phyloP scores from a whole-genome alignment of 2,329 filamentous ascomycete genomes.

The Xylogone sp. region DNA sequence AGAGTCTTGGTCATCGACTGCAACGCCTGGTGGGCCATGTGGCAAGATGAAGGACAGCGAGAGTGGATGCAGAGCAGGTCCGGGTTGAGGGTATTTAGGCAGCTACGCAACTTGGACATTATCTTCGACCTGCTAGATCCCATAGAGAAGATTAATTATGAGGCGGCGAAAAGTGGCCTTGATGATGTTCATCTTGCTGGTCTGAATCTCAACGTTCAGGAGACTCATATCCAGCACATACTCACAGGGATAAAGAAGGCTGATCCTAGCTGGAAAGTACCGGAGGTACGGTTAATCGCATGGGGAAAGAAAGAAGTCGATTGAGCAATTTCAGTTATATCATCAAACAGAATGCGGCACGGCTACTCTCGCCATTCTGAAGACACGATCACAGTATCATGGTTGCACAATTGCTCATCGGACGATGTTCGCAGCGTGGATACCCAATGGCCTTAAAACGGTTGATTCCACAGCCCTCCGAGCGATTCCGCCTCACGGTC shows the following conservation, averaged over 20 bases:
- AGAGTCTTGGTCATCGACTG: neutral
- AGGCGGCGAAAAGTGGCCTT: neutral
- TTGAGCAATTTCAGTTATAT: too few species aligned
- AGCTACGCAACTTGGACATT: conserved; percentile 1
- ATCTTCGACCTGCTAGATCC: conserved; percentile 1
- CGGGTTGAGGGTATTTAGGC: neutral
- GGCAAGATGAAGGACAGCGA: neutral
- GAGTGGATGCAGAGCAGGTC: neutral
- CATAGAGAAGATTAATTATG: neutral
- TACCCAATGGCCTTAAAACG: too few species aligned
- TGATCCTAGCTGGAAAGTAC: neutral
- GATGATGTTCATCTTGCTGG: neutral
- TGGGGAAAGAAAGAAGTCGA: neutral
- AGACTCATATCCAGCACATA: neutral
- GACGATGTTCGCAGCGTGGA: too few species aligned
- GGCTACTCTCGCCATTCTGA: too few species aligned
- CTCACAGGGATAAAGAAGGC: neutral
- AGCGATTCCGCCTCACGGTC: too few species aligned
- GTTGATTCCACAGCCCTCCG: too few species aligned
- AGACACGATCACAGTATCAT: too few species aligned
- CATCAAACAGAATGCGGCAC: too few species aligned
- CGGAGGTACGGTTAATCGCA: neutral
- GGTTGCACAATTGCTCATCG: too few species aligned
- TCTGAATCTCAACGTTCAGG: neutral
- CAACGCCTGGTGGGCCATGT: conserved; percentile 2